A percentile compares a stretch with the other conserved stretches of the same genome.
Evolutionary conservation across 768 basidiomycete genomes (phyloP).

Genomic region (Lentinula lateritia): DNA sequence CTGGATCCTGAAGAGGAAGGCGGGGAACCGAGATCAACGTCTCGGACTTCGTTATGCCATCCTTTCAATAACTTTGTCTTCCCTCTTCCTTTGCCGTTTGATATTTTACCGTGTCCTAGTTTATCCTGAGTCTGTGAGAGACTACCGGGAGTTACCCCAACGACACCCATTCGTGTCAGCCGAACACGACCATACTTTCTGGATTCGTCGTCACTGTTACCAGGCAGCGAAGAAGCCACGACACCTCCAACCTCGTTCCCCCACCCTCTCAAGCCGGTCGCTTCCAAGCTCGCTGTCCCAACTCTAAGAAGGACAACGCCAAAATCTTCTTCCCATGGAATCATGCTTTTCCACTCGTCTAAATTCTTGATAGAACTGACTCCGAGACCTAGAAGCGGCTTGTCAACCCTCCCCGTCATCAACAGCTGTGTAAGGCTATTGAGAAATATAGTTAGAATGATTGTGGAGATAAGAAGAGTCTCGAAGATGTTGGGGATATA

Average conservation of each 20-base stretch:
- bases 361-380: neutral
- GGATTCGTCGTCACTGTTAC: no score
- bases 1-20: neutral
- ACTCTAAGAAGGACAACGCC: slow-evolving; percentile 64
- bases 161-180: slow-evolving; percentile 37
- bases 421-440: slow-evolving; percentile 64
- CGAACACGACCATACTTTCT: slow-evolving; percentile 25
- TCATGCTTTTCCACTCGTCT: slow-evolving; percentile 11
- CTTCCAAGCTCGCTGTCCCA: slow-evolving; percentile 72
- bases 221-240: slow-evolving; percentile 10
- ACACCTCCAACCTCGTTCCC: slow-evolving; percentile 70
- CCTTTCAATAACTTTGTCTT: slow-evolving; percentile 31
- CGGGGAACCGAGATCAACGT: slow-evolving; percentile 27
- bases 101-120: slow-evolving; percentile 14
- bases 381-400: slow-evolving; percentile 45
- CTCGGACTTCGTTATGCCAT: slow-evolving; percentile 41
- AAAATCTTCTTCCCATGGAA: slow-evolving; percentile 69
- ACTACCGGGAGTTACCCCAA: slow-evolving; percentile 11
- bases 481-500: slow-evolving; percentile 74
- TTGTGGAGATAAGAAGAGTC: slow-evolving; percentile 51
- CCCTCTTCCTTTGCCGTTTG: neutral
- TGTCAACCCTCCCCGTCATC: slow-evolving; percentile 51
- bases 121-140: slow-evolving; percentile 13
- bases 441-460: slow-evolving; percentile 52
- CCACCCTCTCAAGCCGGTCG: slow-evolving; percentile 64